Evolutionary conservation across 2,329 filamentous ascomycete species (phyloP), one percentile per base, ranked within the genome.

Genomic region (Cryoendolithus antarcticus): DNA sequence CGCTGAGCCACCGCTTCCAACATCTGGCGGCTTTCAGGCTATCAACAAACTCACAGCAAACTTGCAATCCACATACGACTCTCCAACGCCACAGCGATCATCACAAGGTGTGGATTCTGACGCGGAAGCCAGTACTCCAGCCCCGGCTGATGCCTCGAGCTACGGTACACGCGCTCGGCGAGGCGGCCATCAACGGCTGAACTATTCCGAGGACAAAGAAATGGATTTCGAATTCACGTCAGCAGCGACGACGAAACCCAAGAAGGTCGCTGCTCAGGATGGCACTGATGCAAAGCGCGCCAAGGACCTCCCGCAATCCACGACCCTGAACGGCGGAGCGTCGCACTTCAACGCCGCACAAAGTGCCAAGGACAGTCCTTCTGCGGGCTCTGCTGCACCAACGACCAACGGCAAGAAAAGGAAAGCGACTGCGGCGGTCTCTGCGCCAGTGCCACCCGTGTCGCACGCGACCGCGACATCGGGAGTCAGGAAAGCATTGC

Each of bases 161-260:
- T 35, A 98, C 63, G 89, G 89, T 55, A 98, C 91, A 59, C 82
- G 91, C 60, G 93, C 93, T 63, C 81, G 86, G 56, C 81, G 88
- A 55, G 80, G 75, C 42, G 82, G 82, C 54, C 77, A 74, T 49
- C 73, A 82, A 51, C 82, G 91, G 50, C 79, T 82, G 49, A 98
- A 98, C 63, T 98, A 98, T 62, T 89, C 91, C 37, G 91, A 98
- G 63, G 89, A 95, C 61, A 71, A 88, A 50, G 89, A 96, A 54
- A 77, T 84, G 62, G 91, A 96, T 58, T 85, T 86, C 59, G 89
- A 95, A 54, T 74, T 71, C 50, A 54, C 58, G 44, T 58, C 61
- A 35, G 58, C 62, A 44, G 60, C 51, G 44, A 59, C 59, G 45
- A 55, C 53, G 9, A 55, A 52, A 8, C 48, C 38, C 12, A 48